Conservation (phyloP, 441 rosid genomes). For the Erodium moschatum region DNA sequence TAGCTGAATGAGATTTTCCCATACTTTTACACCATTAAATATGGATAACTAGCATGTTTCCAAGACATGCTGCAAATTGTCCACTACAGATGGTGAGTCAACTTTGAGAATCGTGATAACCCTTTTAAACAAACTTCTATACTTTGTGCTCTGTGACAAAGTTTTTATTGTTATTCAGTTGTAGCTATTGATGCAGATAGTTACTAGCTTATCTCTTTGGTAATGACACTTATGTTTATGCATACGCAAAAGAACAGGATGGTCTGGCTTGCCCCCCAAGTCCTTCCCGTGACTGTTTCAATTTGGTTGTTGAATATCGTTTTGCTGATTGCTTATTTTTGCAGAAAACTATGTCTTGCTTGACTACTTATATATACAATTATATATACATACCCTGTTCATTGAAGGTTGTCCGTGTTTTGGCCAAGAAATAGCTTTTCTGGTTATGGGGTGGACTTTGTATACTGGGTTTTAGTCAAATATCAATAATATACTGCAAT, state of each 20-base stretch:
- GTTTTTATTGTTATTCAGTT: neutral
- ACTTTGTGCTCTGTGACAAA: neutral
- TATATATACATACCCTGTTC: neutral
- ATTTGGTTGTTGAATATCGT: neutral
- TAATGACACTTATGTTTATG: neutral
- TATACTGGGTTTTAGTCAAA: constrained; percentile 3
- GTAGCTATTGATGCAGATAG: neutral
- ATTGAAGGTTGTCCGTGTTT: neutral
- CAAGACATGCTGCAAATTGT: neutral
- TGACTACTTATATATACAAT: neutral
- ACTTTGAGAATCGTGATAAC: constrained; percentile 2
- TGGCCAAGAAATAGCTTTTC: neutral
- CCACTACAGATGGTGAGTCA: neutral
- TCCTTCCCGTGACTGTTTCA: constrained; percentile 4
- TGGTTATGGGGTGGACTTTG: neutral
- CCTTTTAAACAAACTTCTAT: neutral
- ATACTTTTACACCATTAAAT: neutral
- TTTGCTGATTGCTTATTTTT: neutral
- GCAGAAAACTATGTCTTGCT: neutral
- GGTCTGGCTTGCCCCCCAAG: neutral
- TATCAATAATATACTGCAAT: neutral
- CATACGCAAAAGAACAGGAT: neutral
- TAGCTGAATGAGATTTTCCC: no score
- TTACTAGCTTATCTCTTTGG: neutral
- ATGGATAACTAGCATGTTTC: neutral